Base-by-base conservation (phyloP, 2,329 filamentous ascomycete genomes). In the Cryphonectria parasitica region DNA sequence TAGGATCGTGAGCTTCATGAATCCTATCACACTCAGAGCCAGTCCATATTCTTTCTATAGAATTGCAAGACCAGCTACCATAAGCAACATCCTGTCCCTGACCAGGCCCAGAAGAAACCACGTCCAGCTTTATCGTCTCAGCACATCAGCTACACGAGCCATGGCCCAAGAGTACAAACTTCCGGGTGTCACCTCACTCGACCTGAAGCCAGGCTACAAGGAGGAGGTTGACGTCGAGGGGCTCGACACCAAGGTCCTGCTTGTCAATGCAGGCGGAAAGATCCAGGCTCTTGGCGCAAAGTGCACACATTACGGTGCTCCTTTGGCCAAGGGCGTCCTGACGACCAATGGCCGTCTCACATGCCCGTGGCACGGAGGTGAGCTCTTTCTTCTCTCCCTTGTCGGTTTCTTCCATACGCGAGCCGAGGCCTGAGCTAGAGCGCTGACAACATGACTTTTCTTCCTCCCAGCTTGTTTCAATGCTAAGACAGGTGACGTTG, bases 291-390 rank as follows among this genome's bases (percentile, higher is more conserved):
- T 97, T 49, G 94, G 92, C 49, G 84, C 93, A 54, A 96, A 91
- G 75, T 99, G 96, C 80, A 92, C 90, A 13, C 95, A 98, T 82
- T 98, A 97, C 79, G 95, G 96, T 45, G 96, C 95, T 56, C 96
- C 96, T 19, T 83, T 99, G 74, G 89, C 90, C 67, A 94, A 95
- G 75, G 96, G 96, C 68, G 90, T 98, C 10, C 82, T 99, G 73
- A 93, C 93, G 10, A 88, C 89, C 2, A 90, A 92, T 75, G 96
- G 96, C 6, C 88, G 94, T 66, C 82, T 99, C 73, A 97, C 93
- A 8, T 99, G 96, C 80, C 94, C 95, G 3, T 98, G 96, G 96
- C 95, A 98, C 79, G 95, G 95, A 83, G 94, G 93, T 96, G 79
- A 74, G 85, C 11, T 43, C 5, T 43, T 43, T 22, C 17, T 8